phyloP scores from a whole-genome alignment of 352 stramenopile genomes.

The Globisporangium canariense region DNA sequence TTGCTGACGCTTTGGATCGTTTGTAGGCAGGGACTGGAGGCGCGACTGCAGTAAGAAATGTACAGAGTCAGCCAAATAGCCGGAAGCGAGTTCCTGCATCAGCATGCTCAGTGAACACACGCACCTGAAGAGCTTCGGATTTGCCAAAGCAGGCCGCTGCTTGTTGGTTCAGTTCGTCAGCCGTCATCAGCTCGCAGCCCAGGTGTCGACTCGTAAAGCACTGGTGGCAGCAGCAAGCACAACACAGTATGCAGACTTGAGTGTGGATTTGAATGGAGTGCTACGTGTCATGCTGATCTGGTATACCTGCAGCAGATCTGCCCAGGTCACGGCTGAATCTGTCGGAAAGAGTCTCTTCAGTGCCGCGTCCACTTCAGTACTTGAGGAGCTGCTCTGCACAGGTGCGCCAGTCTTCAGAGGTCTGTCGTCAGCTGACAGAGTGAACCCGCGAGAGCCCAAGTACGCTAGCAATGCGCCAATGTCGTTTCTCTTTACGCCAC shows the following conservation, averaged over 20 bases:
- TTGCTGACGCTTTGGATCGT: slow-evolving; percentile 22
- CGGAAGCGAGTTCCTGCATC: not conserved
- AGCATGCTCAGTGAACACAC: not conserved
- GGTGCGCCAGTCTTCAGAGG: not conserved
- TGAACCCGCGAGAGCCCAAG: slow-evolving; percentile 7
- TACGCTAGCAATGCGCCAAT: slow-evolving; percentile 6
- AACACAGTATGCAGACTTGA: not conserved
- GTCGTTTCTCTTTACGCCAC: slow-evolving; percentile 8
- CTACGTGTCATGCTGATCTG: not conserved
- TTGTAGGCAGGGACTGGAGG: slow-evolving; percentile 8
- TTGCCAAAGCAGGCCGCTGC: slow-evolving; percentile 33
- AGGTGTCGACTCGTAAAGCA: slow-evolving; percentile 28
- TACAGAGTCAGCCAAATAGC: not conserved
- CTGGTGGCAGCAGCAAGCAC: not conserved
- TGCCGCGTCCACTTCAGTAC: not conserved
- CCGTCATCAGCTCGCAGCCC: slow-evolving; percentile 25
- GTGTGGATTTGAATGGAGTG: not conserved
- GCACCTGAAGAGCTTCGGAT: slow-evolving; percentile 32
- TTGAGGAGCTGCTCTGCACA: not conserved
- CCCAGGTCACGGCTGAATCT: slow-evolving; percentile 11
- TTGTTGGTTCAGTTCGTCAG: slow-evolving; percentile 24
- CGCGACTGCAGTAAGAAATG: slow-evolving; percentile 5
- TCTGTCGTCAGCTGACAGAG: not conserved
- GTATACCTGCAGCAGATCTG: slow-evolving; percentile 16
- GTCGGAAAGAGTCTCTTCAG: slow-evolving; percentile 15